These are phyloP conservation scores for Solanum peruvianum DNA, from an alignment of 257 asterid species.

Conservation along the genomic window DNA sequence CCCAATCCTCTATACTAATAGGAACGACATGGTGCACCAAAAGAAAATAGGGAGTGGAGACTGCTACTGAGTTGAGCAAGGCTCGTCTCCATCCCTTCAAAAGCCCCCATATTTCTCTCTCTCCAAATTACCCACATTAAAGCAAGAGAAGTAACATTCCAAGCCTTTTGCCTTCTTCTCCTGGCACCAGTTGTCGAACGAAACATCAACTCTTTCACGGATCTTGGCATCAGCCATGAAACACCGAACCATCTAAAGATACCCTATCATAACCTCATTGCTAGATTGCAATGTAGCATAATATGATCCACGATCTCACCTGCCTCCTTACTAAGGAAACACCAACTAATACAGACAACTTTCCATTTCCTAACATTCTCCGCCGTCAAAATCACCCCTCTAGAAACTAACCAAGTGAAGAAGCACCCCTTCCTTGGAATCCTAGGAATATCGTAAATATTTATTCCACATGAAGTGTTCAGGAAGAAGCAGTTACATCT, in stretches of 20 bases:
- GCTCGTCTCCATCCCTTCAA: not conserved
- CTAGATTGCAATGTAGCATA: not conserved
- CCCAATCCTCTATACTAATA: not conserved
- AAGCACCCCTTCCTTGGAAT: not conserved
- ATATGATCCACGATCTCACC: not conserved
- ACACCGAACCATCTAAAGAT: not conserved
- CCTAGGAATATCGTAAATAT: not conserved
- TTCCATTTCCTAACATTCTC: not conserved
- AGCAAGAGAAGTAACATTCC: not conserved
- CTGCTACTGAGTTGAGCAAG: not conserved
- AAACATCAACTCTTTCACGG: not conserved
- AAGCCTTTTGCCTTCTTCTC: not conserved
- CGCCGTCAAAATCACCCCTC: not conserved
- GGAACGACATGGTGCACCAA: not conserved
- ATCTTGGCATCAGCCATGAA: not conserved
- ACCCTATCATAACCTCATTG: not conserved
- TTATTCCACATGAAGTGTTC: not conserved
- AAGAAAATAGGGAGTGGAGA: not conserved
- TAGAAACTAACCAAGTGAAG: not conserved
- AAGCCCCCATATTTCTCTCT: not conserved
- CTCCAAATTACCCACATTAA: not conserved
- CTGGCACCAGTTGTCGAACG: not conserved
- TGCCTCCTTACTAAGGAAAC: not conserved
- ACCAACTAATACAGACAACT: not conserved
- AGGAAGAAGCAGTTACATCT: not conserved